phyloP scores from a whole-genome alignment of 164 flowering plant genomes.

The Akebia trifoliata region DNA sequence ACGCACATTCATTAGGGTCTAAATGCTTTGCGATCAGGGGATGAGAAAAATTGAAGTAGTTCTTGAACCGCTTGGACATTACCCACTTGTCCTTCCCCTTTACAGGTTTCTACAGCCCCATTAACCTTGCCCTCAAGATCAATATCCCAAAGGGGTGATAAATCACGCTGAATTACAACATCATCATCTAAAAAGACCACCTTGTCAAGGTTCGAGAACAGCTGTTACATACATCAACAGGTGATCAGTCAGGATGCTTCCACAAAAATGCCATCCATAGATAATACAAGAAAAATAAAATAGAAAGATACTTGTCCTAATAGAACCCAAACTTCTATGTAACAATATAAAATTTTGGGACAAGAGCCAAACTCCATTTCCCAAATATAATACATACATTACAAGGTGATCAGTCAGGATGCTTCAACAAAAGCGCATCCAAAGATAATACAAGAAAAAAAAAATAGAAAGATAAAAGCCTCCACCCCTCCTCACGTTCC shows the following conservation, averaged over 20 bases:
- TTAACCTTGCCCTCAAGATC: constrained; percentile 88
- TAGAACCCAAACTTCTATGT: background rate
- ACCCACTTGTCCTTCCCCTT: constrained; percentile 93
- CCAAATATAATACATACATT: too few species aligned
- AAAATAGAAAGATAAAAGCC: background rate
- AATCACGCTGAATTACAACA: constrained; percentile 85
- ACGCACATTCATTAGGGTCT: constrained; percentile 92
- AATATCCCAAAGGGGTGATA: constrained; percentile 86
- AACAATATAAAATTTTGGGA: background rate
- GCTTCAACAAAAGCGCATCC: background rate
- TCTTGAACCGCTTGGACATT: constrained; percentile 84
- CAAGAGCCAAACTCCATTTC: too few species aligned
- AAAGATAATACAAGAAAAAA: background rate
- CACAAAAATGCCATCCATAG: background rate
- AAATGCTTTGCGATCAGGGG: constrained; percentile 71
- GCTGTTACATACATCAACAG: constrained; percentile 44
- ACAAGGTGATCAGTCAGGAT: constrained; percentile 3
- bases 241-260: background rate
- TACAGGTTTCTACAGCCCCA: constrained; percentile 98
- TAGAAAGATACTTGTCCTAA: background rate
- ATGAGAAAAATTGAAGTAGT: constrained; percentile 94
- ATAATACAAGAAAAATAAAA: background rate
- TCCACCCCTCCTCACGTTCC: too few species aligned
- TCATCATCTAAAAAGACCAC: constrained; percentile 97
- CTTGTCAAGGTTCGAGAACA: constrained; percentile 88